phyloP scores from a whole-genome alignment of 495 filamentous ascomycete genomes.

The Podospora pseudocomata region DNA sequence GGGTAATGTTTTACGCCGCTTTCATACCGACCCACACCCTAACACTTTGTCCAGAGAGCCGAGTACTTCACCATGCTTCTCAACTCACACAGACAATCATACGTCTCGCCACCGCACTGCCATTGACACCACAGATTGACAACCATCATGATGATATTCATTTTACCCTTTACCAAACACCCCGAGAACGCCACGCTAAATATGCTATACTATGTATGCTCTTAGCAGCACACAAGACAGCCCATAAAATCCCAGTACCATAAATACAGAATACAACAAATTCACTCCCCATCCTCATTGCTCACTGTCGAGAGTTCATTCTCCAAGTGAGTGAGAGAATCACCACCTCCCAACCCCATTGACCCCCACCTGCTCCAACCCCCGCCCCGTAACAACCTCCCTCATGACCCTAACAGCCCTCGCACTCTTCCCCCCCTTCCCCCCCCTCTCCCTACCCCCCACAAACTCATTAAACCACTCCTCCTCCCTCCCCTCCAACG shows the following conservation, averaged over 20 bases:
- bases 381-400: slow-evolving; percentile 41
- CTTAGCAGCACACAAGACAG: neutral
- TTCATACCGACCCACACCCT: too few species aligned
- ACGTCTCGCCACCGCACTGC: neutral
- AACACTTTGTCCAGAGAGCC: too few species aligned
- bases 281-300: neutral
- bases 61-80: too few species aligned
- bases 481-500: slow-evolving; percentile 65
- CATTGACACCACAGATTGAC: neutral
- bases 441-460: slow-evolving; percentile 49
- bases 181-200: neutral
- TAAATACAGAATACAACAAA: neutral
- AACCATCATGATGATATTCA: neutral
- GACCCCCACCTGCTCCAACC: slow-evolving; percentile 10
- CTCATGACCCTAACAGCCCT: slow-evolving; percentile 70
- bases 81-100: too few species aligned
- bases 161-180: neutral
- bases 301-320: slow-evolving; percentile 1
- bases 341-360: slow-evolving; percentile 7
- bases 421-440: slow-evolving; percentile 56
- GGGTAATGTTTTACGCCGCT: too few species aligned
- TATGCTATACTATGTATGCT: neutral
- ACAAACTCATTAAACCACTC: slow-evolving; percentile 67
- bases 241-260: neutral
- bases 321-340: neutral